These are phyloP conservation scores for Phytophthora hybrid DNA, from an alignment of 352 stramenopile species.

Conservation along the genomic window DNA sequence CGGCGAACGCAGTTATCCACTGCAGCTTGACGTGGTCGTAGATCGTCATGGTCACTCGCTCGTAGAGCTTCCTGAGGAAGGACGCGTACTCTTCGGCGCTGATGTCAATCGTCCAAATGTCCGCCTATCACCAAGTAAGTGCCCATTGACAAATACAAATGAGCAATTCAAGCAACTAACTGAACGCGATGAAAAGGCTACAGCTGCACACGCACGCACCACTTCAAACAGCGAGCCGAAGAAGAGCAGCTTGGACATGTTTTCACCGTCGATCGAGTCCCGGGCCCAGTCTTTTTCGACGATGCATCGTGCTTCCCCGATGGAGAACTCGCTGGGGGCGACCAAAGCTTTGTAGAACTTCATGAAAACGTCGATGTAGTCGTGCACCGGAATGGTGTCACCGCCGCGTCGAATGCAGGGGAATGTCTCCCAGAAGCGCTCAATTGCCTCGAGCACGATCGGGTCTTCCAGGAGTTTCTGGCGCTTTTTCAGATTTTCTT, in stretches of 20 bases:
- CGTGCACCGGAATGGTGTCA: constrained; percentile 50
- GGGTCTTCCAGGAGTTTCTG: constrained; percentile 51
- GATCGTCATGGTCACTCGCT: constrained; percentile 80
- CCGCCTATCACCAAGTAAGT: constrained; percentile 45
- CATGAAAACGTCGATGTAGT: constrained; percentile 85
- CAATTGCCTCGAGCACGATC: constrained; percentile 56
- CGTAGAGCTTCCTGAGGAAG: constrained; percentile 81
- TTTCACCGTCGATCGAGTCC: constrained; percentile 54
- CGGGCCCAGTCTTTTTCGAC: constrained; percentile 81
- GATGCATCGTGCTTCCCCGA: constrained; percentile 72
- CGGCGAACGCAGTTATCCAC: no score
- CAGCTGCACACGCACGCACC: constrained; percentile 26
- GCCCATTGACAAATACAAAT: neutral
- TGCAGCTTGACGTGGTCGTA: constrained; percentile 42
- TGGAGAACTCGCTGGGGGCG: constrained; percentile 72
- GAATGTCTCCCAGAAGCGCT: constrained; percentile 83
- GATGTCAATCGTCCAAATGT: constrained; percentile 83
- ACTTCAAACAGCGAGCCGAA: constrained; percentile 80
- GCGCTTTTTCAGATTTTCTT: constrained; percentile 69
- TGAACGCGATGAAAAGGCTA: neutral
- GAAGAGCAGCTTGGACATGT: constrained; percentile 72
- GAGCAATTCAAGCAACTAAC: neutral
- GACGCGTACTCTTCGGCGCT: constrained; percentile 65
- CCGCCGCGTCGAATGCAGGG: constrained; percentile 57
- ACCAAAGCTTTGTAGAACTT: constrained; percentile 88